Evolutionary conservation across 163 green algal species (phyloP), one percentile per base, ranked within the genome.

Genomic region (Scenedesmus sp.): DNA sequence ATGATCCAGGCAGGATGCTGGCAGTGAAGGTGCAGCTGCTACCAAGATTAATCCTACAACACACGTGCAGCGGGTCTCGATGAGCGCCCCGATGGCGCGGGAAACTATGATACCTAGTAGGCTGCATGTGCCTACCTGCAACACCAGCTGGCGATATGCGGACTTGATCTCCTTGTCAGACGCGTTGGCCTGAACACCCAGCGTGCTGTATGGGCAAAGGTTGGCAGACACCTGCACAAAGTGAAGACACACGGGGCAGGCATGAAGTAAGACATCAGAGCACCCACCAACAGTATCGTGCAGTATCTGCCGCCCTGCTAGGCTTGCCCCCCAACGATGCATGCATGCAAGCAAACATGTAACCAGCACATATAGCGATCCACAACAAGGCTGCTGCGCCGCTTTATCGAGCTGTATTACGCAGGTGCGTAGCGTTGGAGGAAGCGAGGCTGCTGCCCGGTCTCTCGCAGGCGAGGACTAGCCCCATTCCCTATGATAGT

Each of bases 81-180:
- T 46, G 34, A 46, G 34, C 34, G 34, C 34, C 34, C 34, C 34
- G 34, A 46, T 46, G 34, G 34, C 34, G 34, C 34, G 34, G 34
- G 34, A 46, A 46, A 46, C 34, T 46, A 46, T 46, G 62, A 70
- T 15, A 23, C 62, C 62, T 15, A 79, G n/a, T n/a, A n/a, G n/a
- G n/a, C 23, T 79, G 70, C 3, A 23, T 13, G 12, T 46, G 70
- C 70, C 13, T 23, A 79, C 70, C 70, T 84, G 46, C 76, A 34
- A 66, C 55, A 56, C 67, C 82, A 93, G 59, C 56, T 86, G 82
- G 26, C 82, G 62, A 84, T 90, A 86, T 1, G 67, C 82, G 16
- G 76, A 70, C 67, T 93, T 93, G 56, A 93, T 86, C 76, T 93
- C 90, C 3, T 82, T 85, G 9, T 93, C 90, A 67, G 57, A 60